These are phyloP conservation scores for Cystobasidium onofrii DNA, from an alignment of 768 basidiomycete species.

Conservation along the genomic window DNA sequence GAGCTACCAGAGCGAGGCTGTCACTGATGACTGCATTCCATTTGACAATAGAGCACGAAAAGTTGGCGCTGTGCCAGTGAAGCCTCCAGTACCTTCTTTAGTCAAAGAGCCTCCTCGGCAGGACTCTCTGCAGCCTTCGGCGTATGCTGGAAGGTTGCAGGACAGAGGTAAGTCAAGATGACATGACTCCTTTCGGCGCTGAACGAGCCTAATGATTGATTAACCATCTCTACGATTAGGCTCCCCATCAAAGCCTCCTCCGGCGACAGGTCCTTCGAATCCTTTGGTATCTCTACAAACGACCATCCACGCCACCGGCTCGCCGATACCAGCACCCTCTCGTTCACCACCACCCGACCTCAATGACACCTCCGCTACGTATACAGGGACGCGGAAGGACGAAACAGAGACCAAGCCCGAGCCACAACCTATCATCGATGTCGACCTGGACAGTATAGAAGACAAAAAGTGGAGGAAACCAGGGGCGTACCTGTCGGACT, in stretches of 20 bases:
- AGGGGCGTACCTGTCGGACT: slow-evolving; percentile 87
- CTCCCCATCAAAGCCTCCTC: neutral
- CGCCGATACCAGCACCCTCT: slow-evolving; percentile 11
- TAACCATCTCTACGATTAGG: neutral
- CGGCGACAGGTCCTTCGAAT: neutral
- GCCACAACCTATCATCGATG: slow-evolving; percentile 43
- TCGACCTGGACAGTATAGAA: slow-evolving; percentile 41
- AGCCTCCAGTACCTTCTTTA: slow-evolving; percentile 14
- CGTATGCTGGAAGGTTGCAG: neutral
- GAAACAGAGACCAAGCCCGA: slow-evolving; percentile 34
- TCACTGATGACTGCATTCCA: no score
- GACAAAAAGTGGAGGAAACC: slow-evolving; percentile 66
- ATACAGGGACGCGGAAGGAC: slow-evolving; percentile 35
- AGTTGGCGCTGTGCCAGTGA: slow-evolving; percentile 1
- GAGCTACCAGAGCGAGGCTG: no score
- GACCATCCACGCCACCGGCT: slow-evolving; percentile 34
- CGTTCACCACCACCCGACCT: slow-evolving; percentile 34
- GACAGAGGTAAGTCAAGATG: neutral
- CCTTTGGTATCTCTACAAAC: slow-evolving; percentile 28
- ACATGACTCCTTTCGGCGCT: no score
- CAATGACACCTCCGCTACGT: slow-evolving; percentile 39
- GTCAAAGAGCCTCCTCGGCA: neutral
- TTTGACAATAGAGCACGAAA: slow-evolving; percentile 15
- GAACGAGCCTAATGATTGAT: neutral
- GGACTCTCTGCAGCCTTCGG: neutral